Evolutionary conservation across 306 rosid species (phyloP).

Genomic region (Vigna reflexopilosa): DNA sequence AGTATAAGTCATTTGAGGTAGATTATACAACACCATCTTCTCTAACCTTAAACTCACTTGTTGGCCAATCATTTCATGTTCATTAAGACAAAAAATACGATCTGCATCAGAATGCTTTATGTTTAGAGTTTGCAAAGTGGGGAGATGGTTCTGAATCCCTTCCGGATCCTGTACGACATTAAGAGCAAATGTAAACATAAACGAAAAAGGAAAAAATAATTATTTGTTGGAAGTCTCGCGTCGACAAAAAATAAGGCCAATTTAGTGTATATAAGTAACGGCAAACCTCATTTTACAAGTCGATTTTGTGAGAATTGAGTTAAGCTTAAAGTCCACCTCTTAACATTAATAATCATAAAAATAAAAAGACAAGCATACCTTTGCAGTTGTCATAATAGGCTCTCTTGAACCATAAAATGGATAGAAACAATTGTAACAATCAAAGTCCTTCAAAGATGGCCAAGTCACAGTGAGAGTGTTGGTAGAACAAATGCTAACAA

Average conservation of each 20-base stretch:
- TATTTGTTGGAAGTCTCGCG: no score
- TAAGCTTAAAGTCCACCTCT: no score
- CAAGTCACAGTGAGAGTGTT: background rate
- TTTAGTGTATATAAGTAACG: no score
- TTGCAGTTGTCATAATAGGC: background rate
- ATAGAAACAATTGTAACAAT: background rate
- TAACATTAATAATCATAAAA: no score
- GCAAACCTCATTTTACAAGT: no score
- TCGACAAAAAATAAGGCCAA: no score
- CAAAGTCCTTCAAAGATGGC: background rate
- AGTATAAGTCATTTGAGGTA: background rate
- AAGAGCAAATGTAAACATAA: background rate
- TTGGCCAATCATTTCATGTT: background rate
- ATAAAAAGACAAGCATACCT: background rate
- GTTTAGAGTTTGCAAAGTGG: background rate
- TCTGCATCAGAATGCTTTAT: background rate
- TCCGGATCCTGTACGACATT: background rate
- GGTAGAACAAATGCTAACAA: background rate
- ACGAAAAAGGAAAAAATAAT: background rate
- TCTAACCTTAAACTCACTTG: background rate
- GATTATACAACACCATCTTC: fast-evolving
- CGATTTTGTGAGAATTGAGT: no score
- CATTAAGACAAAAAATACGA: background rate
- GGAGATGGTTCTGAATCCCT: background rate
- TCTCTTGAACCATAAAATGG: background rate